A percentile compares a stretch with the other conserved stretches of the same genome.
These are phyloP conservation scores for Euphorbia peplus DNA, from an alignment of 345 rosid species.

Conservation along the genomic window DNA sequence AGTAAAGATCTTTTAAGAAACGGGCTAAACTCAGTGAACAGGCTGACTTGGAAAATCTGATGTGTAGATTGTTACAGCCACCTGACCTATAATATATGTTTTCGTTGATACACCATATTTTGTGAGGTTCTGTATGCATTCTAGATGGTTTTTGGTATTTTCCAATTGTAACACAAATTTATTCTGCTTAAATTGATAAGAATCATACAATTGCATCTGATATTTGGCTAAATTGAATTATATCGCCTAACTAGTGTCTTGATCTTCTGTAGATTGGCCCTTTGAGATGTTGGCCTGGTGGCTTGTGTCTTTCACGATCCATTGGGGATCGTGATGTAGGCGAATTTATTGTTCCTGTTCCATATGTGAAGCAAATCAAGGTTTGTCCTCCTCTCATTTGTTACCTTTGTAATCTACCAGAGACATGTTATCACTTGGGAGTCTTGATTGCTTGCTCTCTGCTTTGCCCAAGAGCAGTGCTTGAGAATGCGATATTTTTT, in stretches of 20 bases:
- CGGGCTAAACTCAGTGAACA: background rate
- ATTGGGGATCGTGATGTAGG: conserved; percentile 98
- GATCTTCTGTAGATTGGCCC: conserved; percentile 82
- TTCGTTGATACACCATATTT: background rate
- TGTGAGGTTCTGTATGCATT: background rate
- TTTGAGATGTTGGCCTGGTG: conserved; percentile 99
- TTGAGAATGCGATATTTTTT: background rate
- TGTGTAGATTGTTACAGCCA: background rate
- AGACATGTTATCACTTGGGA: conserved; percentile 3
- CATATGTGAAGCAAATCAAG: conserved; percentile 98
- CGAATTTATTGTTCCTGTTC: conserved; percentile 96
- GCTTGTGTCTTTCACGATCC: conserved; percentile 97
- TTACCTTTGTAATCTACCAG: conserved; percentile 10
- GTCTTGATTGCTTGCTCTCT: conserved; percentile 1
- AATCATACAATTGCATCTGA: background rate
- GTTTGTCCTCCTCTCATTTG: conserved; percentile 36
- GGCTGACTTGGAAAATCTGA: no score
- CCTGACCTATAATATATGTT: conserved; percentile 1
- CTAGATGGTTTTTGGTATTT: background rate
- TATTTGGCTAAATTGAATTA: conserved; percentile 12
- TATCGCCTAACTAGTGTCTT: conserved; percentile 21
- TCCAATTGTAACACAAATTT: background rate
- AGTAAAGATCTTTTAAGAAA: background rate
- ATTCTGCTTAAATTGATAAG: background rate
- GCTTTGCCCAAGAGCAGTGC: conserved; percentile 2